Conservation (phyloP, 1,139 yeast genomes). For the Geotrichum histeridarum region DNA sequence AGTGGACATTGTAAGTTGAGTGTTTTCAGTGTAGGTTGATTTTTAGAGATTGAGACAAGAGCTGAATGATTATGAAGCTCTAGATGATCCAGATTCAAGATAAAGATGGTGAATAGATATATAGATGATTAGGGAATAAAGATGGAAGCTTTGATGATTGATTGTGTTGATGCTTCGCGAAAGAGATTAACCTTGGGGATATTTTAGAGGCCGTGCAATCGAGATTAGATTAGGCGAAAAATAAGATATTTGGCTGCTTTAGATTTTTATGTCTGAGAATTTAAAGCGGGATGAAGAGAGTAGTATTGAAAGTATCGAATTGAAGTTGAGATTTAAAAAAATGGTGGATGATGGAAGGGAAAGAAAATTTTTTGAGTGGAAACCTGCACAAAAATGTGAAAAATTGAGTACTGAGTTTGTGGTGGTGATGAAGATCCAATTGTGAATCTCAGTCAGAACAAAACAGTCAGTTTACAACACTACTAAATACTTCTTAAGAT, state of each 20-base stretch:
- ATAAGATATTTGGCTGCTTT: too few species aligned
- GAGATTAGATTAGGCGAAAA: too few species aligned
- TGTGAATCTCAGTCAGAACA: too few species aligned
- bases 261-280: too few species aligned
- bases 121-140: background rate
- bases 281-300: too few species aligned
- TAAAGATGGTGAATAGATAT: background rate
- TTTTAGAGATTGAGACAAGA: background rate
- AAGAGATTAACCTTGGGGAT: too few species aligned
- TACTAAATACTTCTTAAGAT: conserved; percentile 52
- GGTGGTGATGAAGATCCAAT: background rate
- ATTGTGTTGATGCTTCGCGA: too few species aligned
- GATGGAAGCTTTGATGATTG: too few species aligned
- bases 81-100: background rate
- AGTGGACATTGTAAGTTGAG: background rate
- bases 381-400: background rate
- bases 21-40: background rate
- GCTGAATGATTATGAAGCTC: background rate
- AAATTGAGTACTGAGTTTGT: background rate
- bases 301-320: too few species aligned
- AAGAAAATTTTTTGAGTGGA: background rate
- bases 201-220: too few species aligned
- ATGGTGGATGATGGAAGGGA: background rate
- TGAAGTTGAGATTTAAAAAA: background rate
- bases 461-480: too few species aligned